These are phyloP conservation scores for Pterula multifida DNA, from an alignment of 1,284 basidiomycete genomes.

Conservation along the genomic window DNA sequence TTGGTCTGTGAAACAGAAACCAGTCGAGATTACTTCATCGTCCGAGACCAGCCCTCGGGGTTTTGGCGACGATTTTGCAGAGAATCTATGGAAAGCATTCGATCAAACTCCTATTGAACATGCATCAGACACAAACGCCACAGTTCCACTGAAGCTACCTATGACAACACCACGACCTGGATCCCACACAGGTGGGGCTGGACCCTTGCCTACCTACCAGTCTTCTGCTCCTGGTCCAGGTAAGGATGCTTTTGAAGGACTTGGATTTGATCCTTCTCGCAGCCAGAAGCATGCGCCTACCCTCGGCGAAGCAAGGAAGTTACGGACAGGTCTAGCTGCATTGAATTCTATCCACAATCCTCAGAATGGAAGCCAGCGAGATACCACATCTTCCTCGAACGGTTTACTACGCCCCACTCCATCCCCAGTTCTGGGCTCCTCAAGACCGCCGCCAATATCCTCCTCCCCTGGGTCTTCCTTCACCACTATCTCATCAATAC, in stretches of 20 bases:
- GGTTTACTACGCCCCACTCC: neutral
- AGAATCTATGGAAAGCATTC: slow-evolving; percentile 30
- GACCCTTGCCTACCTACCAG: slow-evolving; percentile 9
- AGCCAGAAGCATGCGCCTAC: slow-evolving; percentile 35
- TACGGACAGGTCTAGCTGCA: slow-evolving; percentile 51
- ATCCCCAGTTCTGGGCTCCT: neutral
- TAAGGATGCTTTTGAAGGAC: slow-evolving; percentile 68
- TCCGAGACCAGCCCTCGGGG: slow-evolving; percentile 12
- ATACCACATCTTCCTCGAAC: neutral
- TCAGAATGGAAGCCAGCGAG: neutral
- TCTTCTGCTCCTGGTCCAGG: slow-evolving; percentile 18
- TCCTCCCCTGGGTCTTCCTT: slow-evolving; percentile 11
- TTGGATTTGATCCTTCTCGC: slow-evolving; percentile 15
- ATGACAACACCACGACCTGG: slow-evolving; percentile 11
- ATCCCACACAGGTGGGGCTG: slow-evolving; percentile 15
- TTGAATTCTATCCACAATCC: slow-evolving; percentile 13
- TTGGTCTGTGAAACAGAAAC: slow-evolving; percentile 29
- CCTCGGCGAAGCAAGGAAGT: slow-evolving; percentile 60
- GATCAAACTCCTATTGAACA: neutral
- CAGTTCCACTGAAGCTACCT: neutral
- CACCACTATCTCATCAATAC: slow-evolving; percentile 11
- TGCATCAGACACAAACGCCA: neutral
- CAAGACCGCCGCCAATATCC: neutral
- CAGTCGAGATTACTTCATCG: slow-evolving; percentile 11
- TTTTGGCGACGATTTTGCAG: slow-evolving; percentile 46